Evolutionary conservation across 345 rosid genomes (phyloP).

Genomic region (Eucalyptus cloeziana): DNA sequence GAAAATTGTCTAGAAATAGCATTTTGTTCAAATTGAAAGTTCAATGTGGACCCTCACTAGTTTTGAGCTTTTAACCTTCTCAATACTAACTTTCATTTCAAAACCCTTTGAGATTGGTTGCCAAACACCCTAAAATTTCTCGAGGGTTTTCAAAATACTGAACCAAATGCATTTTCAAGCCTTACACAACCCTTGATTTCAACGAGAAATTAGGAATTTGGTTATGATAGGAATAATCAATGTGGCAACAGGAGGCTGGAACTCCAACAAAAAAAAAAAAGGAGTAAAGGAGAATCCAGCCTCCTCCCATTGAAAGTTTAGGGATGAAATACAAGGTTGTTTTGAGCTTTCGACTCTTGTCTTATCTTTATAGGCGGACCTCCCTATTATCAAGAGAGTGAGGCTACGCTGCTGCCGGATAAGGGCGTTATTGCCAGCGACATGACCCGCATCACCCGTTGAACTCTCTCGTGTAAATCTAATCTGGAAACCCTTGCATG

Average conservation of each 20-base stretch:
- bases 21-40: too few relatives aligned
- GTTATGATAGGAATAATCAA: not conserved
- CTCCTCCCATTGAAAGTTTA: not conserved
- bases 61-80: too few relatives aligned
- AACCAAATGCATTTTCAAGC: not conserved
- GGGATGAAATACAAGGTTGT: not conserved
- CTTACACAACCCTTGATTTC: not conserved
- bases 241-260: not conserved
- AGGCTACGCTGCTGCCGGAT: not conserved
- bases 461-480: not conserved
- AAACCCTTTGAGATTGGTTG: too few relatives aligned
- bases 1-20: too few relatives aligned
- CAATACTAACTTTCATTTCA: too few relatives aligned
- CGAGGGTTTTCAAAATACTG: accelerated
- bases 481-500: not conserved
- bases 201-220: not conserved
- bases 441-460: not conserved
- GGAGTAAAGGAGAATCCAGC: not conserved
- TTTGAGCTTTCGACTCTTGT: not conserved
- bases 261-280: not conserved
- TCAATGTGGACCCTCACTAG: too few relatives aligned
- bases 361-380: not conserved
- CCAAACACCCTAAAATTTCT: too few relatives aligned
- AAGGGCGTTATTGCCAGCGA: not conserved
- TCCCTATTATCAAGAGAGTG: not conserved